Percentiles rank a stretch among this genome's conserved stretches.
Conservation (phyloP, 2,329 filamentous ascomycete genomes). For the Nannizziopsis barbatae region DNA sequence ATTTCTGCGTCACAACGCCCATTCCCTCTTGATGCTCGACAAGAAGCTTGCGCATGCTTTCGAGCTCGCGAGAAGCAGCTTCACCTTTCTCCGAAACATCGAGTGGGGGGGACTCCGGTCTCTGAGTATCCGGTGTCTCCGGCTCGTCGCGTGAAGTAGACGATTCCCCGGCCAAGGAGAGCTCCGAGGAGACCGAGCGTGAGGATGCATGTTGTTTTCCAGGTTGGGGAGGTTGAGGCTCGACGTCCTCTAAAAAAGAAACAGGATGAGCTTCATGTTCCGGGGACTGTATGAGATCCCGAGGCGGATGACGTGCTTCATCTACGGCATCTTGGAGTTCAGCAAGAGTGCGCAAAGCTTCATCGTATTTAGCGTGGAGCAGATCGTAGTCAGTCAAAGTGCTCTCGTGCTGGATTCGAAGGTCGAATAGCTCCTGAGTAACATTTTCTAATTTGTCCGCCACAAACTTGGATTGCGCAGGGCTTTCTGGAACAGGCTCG, state of each 20-base stretch:
- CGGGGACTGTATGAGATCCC: conserved; percentile 35
- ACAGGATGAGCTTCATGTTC: conserved; percentile 46
- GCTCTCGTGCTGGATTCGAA: conserved; percentile 80
- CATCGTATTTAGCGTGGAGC: conserved; percentile 80
- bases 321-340: conserved; percentile 69
- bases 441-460: conserved; percentile 87
- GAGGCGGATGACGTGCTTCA: conserved; percentile 50
- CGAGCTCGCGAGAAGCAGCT: conserved; percentile 53
- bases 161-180: conserved; percentile 76
- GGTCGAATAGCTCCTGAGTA: conserved; percentile 79
- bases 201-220: conserved; percentile 62
- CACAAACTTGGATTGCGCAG: conserved; percentile 73
- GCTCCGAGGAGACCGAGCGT: conserved; percentile 85
- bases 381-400: conserved; percentile 70
- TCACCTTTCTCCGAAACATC: conserved; percentile 29
- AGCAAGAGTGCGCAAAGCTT: conserved; percentile 68
- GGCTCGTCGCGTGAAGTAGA: conserved; percentile 53
- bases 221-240: conserved; percentile 60
- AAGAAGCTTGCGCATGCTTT: conserved; percentile 58
- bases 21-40: conserved; percentile 68
- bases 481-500: conserved; percentile 50
- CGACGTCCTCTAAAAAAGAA: conserved; percentile 74
- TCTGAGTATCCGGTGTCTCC: conserved; percentile 40
- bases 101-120: conserved; percentile 20
- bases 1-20: conserved; percentile 60